Conservation (phyloP, 1,284 basidiomycete genomes). For the Pseudozyma hubeiensis region DNA sequence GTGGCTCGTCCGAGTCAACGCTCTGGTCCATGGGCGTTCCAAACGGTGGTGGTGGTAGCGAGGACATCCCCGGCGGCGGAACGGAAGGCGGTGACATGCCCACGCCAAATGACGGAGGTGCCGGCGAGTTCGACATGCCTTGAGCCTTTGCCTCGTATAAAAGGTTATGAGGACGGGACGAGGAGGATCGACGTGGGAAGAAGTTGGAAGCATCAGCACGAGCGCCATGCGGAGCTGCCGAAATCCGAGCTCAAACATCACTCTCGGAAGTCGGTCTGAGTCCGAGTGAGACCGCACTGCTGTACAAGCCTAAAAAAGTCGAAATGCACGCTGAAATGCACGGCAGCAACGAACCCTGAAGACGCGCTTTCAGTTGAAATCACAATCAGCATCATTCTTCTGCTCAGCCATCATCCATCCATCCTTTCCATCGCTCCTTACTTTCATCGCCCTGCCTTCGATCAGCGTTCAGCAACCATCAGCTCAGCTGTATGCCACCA, state of each 20-base stretch:
- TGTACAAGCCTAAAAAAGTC: conserved; percentile 5
- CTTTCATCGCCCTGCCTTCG: too few relatives aligned
- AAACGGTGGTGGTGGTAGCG: conserved; percentile 22
- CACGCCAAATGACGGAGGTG: conserved; percentile 19
- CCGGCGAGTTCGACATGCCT: conserved; percentile 29
- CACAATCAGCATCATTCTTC: conserved; percentile 1
- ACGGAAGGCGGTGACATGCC: conserved; percentile 18
- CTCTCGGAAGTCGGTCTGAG: conserved; percentile 22
- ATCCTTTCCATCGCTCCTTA: neutral
- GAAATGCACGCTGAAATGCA: conserved; percentile 22
- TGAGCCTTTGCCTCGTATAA: neutral
- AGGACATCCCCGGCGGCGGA: conserved; percentile 27
- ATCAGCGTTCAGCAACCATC: neutral
- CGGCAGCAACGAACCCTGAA: conserved; percentile 17
- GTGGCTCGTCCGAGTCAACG: conserved; percentile 14
- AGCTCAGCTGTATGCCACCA: too few relatives aligned
- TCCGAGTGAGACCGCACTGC: neutral
- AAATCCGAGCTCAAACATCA: conserved; percentile 4
- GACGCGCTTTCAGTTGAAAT: conserved; percentile 6
- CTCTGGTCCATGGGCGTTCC: conserved; percentile 26
- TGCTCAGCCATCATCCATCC: conserved; percentile 20
- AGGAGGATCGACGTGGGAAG: neutral
- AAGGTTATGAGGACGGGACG: neutral
- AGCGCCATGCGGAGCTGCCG: conserved; percentile 4
- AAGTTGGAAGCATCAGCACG: neutral